These are phyloP conservation scores for Eucalyptus coolabah DNA, from an alignment of 345 rosid genomes.

Conservation along the genomic window DNA sequence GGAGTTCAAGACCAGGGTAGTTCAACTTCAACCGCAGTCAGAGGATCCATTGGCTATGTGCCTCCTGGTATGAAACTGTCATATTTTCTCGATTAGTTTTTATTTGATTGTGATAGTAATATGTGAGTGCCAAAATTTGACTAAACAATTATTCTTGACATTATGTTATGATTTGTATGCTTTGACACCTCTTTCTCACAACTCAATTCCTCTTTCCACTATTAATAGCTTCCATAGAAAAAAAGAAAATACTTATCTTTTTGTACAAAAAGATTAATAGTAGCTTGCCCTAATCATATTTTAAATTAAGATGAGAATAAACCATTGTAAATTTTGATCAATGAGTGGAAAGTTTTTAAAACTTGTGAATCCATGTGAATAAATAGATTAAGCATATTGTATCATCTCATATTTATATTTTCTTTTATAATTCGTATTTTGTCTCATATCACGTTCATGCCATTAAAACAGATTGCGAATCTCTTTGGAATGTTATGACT, in stretches of 20 bases:
- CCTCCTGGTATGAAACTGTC: neutral
- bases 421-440: too few relatives aligned
- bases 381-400: too few relatives aligned
- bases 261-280: neutral
- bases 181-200: neutral
- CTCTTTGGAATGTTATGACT: too few relatives aligned
- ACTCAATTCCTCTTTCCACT: neutral
- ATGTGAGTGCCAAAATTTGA: neutral
- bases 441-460: neutral
- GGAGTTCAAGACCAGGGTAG: neutral
- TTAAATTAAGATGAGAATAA: neutral
- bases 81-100: neutral
- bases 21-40: neutral
- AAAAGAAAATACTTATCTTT: neutral
- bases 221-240: fast-evolving
- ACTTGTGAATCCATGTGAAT: neutral
- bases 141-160: too few relatives aligned
- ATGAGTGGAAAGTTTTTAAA: too few relatives aligned
- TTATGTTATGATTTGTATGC: neutral
- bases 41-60: neutral
- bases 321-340: neutral
- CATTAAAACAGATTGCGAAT: too few relatives aligned
- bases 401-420: neutral
- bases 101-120: neutral
- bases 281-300: neutral